Base-by-base conservation (phyloP, 768 basidiomycete species). In the Suillus occidentalis region DNA sequence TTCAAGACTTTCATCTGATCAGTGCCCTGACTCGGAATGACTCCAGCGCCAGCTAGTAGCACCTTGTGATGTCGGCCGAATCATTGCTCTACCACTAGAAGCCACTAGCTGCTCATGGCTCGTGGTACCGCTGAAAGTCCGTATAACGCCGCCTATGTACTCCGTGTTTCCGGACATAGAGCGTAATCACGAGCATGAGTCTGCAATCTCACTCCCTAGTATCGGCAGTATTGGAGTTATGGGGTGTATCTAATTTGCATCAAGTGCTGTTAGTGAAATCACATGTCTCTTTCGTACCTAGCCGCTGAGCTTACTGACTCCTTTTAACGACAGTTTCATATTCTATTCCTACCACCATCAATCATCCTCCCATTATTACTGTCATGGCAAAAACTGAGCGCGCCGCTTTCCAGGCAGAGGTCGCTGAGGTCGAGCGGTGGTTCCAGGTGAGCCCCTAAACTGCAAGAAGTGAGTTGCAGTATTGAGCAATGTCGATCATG, bases 401-500 rank as follows among this genome's bases (percentile, higher is more conserved):
- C 77, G 81, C 84, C 57, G 81, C 79, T 63, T 97, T 97, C 78
- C 83, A 86, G 49, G 82, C 86, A 42, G 93, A 99, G 77, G 92
- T 97, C 63, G 87, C 87, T 36, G 79, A 90, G 69, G 89, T 97
- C 69, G 91, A 97, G 79, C 80, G 85, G 64, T 98, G 95, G 93
- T 97, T 91, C 88, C 92, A 93, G 88, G 96, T 94, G 69, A 60
- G 81, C 72, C 69, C 72, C 71, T 72, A 52, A 28, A 34, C 53
- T 25, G 16, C 36, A 8, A 40, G 18, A 0, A 8, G 14, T n/a
- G 22, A 42, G 6, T n/a, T 31, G 12, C 18, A 28, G 34, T 62
- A 43, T 47, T 57, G 16, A 66, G 18, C 14, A 14, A 63, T 20
- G 25, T 22, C 60, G 31, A 40, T 65, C 60, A 22, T 49, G n/a